Evolutionary conservation across 148 eudicot species (phyloP), one percentile per base, ranked within the genome.

Genomic region (Limonium bicolor): DNA sequence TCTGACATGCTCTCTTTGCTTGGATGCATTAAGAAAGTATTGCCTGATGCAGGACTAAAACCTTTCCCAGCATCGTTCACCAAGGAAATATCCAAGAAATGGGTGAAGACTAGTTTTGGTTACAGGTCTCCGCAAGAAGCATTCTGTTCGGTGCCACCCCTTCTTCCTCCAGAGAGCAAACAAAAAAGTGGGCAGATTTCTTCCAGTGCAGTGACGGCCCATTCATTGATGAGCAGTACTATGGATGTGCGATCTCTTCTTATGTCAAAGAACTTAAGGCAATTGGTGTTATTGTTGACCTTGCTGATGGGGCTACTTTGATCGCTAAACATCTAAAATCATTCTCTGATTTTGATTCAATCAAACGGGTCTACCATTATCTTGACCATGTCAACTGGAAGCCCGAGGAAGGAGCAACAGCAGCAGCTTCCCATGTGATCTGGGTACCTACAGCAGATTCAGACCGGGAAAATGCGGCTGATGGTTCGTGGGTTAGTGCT

Each of bases 71-170:
- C 55, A n/a, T n/a, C 53, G 30, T 65, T 74, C 36, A 13, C 59
- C 33, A 27, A 46, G 21, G 50, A 50, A 30, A 22, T 66, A 27
- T 36, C 27, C 4, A n/a, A n/a, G n/a, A 13, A 47, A 36, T 74
- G 86, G 86, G 38, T 77, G 61, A 82, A 71, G 58, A 74, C 86
- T 11, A 38, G 50, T 27, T 6, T 51, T 21, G 86, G 77, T 6
- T 77, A 68, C 23, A 58, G 54, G 58, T 30, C 57, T n/a, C 86
- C 82, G 2, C 6, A 60, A n/a, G 38, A 66, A 42, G 82, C 31
- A 18, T 77, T 60, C 48, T 77, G 13, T 71, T 52, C 19, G 20
- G 40, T 51, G 41, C 60, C 26, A n/a, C n/a, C n/a, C n/a, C n/a
- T n/a, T n/a, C n/a, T n/a, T n/a, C n/a, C n/a, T n/a, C n/a, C n/a